Evolutionary conservation across 1,139 yeast species (phyloP).

Genomic region (Candida albicans): DNA sequence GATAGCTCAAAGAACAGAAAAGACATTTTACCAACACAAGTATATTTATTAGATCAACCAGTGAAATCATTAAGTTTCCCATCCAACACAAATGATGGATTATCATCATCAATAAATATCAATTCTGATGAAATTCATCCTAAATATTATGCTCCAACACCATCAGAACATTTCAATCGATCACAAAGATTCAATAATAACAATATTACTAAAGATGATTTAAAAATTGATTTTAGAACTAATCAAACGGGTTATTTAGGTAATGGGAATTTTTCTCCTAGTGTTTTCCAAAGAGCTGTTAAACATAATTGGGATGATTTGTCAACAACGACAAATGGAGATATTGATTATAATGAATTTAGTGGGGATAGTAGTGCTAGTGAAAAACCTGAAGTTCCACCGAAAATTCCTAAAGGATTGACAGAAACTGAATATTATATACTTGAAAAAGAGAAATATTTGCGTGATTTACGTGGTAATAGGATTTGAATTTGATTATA

Average conservation of each 20-base stretch:
- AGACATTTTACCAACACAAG: conserved; percentile 32
- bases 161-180: conserved; percentile 37
- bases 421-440: conserved; percentile 49
- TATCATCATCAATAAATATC: conserved; percentile 12
- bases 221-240: conserved; percentile 27
- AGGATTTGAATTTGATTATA: conserved; percentile 19
- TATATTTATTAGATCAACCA: conserved; percentile 36
- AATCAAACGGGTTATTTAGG: conserved; percentile 38
- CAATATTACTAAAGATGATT: conserved; percentile 20
- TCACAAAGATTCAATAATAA: conserved; percentile 25
- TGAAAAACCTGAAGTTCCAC: conserved; percentile 46
- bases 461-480: conserved; percentile 46
- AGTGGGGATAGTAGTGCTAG: conserved; percentile 18
- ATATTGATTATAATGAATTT: conserved; percentile 21
- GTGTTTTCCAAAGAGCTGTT: conserved; percentile 33
- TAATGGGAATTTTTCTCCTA: conserved; percentile 44
- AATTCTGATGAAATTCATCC: conserved; percentile 45
- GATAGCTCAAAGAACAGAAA: not conserved
- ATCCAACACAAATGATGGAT: conserved; percentile 14
- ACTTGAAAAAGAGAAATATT: conserved; percentile 41
- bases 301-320: conserved; percentile 6
- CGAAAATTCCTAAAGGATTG: conserved; percentile 55
- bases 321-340: conserved; percentile 10
- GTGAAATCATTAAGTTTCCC: conserved; percentile 29
- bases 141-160: conserved; percentile 48